These are phyloP conservation scores for Serpula lacrymans DNA, from an alignment of 768 basidiomycete species.

Conservation along the genomic window DNA sequence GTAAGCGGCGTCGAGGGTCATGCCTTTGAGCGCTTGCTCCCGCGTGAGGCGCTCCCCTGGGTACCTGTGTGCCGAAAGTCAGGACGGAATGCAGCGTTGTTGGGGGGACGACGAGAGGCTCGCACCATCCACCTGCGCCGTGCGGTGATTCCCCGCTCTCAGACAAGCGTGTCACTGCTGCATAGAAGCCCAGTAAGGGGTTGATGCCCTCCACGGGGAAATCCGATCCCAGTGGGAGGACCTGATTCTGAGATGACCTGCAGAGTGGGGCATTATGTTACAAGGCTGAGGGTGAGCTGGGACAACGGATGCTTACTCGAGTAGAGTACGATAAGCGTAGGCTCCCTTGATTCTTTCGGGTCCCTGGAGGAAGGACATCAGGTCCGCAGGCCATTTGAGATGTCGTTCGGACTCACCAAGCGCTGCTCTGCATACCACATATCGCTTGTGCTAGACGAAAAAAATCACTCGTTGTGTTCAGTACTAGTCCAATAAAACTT, in stretches of 20 bases:
- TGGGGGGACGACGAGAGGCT: slow-evolving; percentile 4
- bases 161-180: slow-evolving; percentile 74
- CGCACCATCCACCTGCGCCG: slow-evolving; percentile 79
- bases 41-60: slow-evolving; percentile 73
- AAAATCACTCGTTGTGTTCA: neutral
- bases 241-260: slow-evolving; percentile 48
- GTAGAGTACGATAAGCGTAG: slow-evolving; percentile 82
- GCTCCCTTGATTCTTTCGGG: slow-evolving; percentile 79
- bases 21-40: slow-evolving; percentile 80
- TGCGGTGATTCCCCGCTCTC: slow-evolving; percentile 76
- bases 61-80: slow-evolving; percentile 55
- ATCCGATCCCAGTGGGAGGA: slow-evolving; percentile 85
- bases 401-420: slow-evolving; percentile 39
- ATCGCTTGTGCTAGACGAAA: slow-evolving; percentile 66
- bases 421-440: slow-evolving; percentile 91
- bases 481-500: slow-evolving; percentile 23
- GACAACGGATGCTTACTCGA: slow-evolving; percentile 46
- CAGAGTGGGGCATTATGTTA: neutral
- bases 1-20: slow-evolving; percentile 88
- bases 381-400: neutral
- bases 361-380: slow-evolving; percentile 46
- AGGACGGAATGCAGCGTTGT: neutral
- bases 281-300: neutral
- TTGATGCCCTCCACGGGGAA: slow-evolving; percentile 93
- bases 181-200: slow-evolving; percentile 87